Base-by-base conservation (phyloP, 768 basidiomycete species). In the Russula sp. region DNA sequence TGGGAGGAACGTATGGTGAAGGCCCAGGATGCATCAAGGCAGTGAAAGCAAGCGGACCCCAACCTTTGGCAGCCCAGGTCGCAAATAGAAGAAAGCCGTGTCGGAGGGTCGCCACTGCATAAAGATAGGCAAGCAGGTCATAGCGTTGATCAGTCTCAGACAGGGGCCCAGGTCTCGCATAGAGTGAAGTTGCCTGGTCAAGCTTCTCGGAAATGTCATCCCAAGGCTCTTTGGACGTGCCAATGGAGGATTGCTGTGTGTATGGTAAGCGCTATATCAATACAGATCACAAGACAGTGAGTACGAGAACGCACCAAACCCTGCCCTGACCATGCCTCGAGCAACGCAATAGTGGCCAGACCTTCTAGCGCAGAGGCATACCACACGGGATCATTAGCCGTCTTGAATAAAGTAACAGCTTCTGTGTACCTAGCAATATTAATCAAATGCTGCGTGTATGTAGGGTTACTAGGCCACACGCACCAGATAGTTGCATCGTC, bases 351-450 rank as follows among this genome's bases (percentile, higher is more conserved):
- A 3, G 89, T 89, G 2, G 89, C 90, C 68, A 94, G 73, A 4
- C 93, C 92, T 76, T 99, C 97, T 50, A 92, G 77, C 0, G 87
- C 86, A 13, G 88, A 85, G 0, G 92, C 96, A 72, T 94, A 89
- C 96, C 96, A 99, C 32, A 89, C 78, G 27, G 82, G 75, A 73
- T 98, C 96, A 59, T 85, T 83, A 8, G 84, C 80, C 1, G 78
- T 78, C 73, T 87, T 90, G 68, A 93, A 85, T n/a, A 90, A 72
- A 37, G 81, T 81, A 18, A 93, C 75, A 13, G 94, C 88, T 77
- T 98, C 94, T 57, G 84, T 82, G 74, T 94, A 98, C 85, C 91
- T 93, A 69, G 37, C 63, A 59, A 68, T 27, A 68, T 61, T 67
- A 56, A 68, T 64, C 51, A 48, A 44, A 63, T 55, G 68, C 66